Conservation (phyloP, 306 rosid genomes). For the Corylus heterophylla region DNA sequence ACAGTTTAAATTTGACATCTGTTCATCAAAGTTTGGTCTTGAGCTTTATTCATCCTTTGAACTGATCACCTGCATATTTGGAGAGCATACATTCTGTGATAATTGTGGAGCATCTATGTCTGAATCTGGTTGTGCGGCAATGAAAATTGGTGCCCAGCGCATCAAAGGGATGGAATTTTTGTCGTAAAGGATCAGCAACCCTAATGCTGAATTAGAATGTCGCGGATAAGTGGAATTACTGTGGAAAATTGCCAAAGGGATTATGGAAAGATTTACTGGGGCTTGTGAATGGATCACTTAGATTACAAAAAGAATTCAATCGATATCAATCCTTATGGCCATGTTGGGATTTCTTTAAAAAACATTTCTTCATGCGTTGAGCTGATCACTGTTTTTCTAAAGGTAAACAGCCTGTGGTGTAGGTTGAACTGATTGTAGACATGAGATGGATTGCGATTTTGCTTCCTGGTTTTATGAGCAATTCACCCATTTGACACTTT, state of each 20-base stretch:
- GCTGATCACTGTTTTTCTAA: not conserved
- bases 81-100: not conserved
- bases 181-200: not conserved
- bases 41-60: not conserved
- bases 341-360: not conserved
- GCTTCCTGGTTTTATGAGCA: not conserved
- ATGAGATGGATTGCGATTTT: not conserved
- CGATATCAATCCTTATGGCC: not conserved
- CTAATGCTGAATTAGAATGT: not conserved
- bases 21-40: constrained; percentile 5
- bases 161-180: not conserved
- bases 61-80: not conserved
- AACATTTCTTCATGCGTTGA: not conserved
- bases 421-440: not conserved
- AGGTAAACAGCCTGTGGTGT: not conserved
- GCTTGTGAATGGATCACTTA: not conserved
- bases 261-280: not conserved
- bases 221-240: not conserved
- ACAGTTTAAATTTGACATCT: constrained; percentile 1
- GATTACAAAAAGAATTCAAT: not conserved
- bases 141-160: not conserved
- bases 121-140: not conserved
- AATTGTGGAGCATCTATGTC: not conserved
- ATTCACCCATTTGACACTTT: not conserved
- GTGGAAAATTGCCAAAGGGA: not conserved